Percentiles rank a stretch among this genome's conserved stretches.
These are phyloP conservation scores for Alternaria incomplexa DNA, from an alignment of 2,329 filamentous ascomycete species.

Conservation along the genomic window DNA sequence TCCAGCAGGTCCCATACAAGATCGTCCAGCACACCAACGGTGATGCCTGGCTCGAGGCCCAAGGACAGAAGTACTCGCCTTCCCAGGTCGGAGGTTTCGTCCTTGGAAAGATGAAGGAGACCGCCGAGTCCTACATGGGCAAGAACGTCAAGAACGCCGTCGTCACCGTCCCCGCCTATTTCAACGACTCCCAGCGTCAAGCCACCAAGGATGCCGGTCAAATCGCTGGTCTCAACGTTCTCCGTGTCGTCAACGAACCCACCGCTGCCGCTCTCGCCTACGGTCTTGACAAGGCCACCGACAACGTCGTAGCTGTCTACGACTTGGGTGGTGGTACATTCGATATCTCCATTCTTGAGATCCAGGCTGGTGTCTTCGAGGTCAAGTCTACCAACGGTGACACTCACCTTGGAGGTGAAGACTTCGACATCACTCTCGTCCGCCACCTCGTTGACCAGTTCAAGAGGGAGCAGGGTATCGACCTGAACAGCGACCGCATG, in stretches of 20 bases:
- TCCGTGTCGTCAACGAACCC: constrained; percentile 97
- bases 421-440: constrained; percentile 95
- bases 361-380: constrained; percentile 97
- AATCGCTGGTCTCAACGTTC: constrained; percentile 93
- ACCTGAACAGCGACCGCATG: constrained; percentile 92
- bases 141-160: constrained; percentile 95
- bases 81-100: constrained; percentile 98
- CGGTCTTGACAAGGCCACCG: constrained; percentile 91
- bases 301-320: constrained; percentile 91
- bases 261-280: constrained; percentile 95
- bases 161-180: constrained; percentile 96
- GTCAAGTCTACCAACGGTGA: constrained; percentile 99
- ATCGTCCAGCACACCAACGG: constrained; percentile 97
- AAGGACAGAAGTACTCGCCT: constrained; percentile 93
- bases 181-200: constrained; percentile 98
- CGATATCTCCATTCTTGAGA: constrained; percentile 97
- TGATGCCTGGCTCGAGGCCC: constrained; percentile 93
- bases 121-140: constrained; percentile 88
- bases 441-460: constrained; percentile 93
- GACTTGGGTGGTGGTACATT: constrained; percentile 99
- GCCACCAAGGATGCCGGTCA: constrained; percentile 98
- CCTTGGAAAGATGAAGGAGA: constrained; percentile 99
- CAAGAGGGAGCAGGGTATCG: constrained; percentile 93
- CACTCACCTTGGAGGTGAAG: constrained; percentile 96
- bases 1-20: constrained; percentile 98